Evolutionary conservation across 164 flowering plant genomes (phyloP).

Genomic region (Aristolochia contorta): DNA sequence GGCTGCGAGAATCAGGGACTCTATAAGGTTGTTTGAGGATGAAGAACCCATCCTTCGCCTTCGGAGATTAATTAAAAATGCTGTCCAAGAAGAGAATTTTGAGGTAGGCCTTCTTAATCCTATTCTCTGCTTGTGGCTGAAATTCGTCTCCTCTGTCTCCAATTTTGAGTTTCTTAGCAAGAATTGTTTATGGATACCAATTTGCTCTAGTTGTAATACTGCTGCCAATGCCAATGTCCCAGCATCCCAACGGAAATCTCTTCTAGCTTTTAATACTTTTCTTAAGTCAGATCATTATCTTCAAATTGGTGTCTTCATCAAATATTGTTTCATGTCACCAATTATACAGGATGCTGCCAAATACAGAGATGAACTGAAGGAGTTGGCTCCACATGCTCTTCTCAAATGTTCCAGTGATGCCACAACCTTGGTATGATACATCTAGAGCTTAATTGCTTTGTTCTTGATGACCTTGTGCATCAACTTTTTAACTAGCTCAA

Average conservation of each 20-base stretch:
- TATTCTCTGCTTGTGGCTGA: not conserved
- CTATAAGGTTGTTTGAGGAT: constrained; percentile 69
- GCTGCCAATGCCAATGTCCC: not conserved
- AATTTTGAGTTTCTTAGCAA: not conserved
- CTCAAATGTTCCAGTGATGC: constrained; percentile 85
- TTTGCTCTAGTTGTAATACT: not conserved
- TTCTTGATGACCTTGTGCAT: too few species aligned
- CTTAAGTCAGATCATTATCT: not conserved
- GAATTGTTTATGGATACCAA: not conserved
- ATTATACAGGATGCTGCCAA: constrained; percentile 69
- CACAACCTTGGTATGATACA: constrained; percentile 61
- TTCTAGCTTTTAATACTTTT: not conserved
- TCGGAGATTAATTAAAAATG: constrained; percentile 52
- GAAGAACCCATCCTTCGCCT: constrained; percentile 83
- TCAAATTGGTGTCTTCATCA: not conserved
- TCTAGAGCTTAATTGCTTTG: too few species aligned
- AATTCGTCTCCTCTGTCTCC: not conserved
- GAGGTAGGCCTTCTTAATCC: constrained; percentile 40
- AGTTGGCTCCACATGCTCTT: constrained; percentile 60
- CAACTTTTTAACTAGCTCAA: too few species aligned
- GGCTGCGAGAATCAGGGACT: constrained; percentile 88
- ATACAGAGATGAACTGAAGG: constrained; percentile 62
- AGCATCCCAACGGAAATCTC: not conserved
- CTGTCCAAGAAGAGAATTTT: constrained; percentile 63
- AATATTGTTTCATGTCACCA: not conserved